Evolutionary conservation across 345 rosid genomes (phyloP), one percentile per base, ranked within the genome.

Genomic region (Mallotus nudiflorus): DNA sequence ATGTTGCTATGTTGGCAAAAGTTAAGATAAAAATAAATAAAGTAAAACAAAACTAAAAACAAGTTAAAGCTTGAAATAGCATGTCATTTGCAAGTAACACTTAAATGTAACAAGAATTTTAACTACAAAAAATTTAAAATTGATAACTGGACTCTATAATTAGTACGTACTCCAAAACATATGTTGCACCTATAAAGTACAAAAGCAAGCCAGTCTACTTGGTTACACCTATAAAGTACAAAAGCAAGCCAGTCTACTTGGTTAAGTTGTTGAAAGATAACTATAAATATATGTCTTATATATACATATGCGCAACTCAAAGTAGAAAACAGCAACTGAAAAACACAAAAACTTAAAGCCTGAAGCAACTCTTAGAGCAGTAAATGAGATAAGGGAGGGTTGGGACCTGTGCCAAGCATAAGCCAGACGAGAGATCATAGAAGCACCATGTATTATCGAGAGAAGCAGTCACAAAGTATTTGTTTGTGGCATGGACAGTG

Each of bases 401-500:
- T 59, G 24, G 67, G 65, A 95, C 99, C 99, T 95, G 92, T 57
- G 93, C 75, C 82, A 92, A 83, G 82, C 99, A 95, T 75, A 77
- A 68, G 57, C 99, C 98, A 69, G 98, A 80, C 31, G 94, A 84
- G 67, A 95, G 82, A 82, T 95, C 98, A 57, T 90, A 90, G 82
- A 95, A 95, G 84, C 94, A 90, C 99, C 99, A 95, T 24, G 98
- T 85, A 69, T 70, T 85, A 73, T 92, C 99, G 13, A 92, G 92
- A 48, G 99, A 90, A 73, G 99, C 99, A 48, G 99, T 87, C 57
- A 93, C 98, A 51, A 96, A 96, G 84, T 90, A 96, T 63, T 84
- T 91, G 66, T 91, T 92, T 33, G 99, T 96, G 73, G 98, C 95
- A 80, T 92, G 99, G 50, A 91, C 92, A 20, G 97, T 89, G 56